phyloP scores from a whole-genome alignment of 805 yeast species.

The Wilhelminamyces savonicus region DNA sequence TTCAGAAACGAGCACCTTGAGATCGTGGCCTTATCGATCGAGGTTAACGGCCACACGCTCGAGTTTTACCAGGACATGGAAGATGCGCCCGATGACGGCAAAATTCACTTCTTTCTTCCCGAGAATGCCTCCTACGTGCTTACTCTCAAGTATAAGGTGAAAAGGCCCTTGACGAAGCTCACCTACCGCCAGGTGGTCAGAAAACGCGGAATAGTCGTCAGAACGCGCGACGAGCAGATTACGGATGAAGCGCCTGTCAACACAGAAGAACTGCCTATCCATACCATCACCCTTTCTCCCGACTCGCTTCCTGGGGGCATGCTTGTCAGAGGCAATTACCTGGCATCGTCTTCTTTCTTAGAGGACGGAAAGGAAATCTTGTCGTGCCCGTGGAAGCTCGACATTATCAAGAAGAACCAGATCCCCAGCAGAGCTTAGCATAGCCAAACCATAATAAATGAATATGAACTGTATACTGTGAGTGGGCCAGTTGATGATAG shows the following conservation, averaged over 20 bases:
- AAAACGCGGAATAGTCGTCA: constrained; percentile 20
- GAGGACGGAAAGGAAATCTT: constrained; percentile 12
- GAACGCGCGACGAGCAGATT: constrained; percentile 12
- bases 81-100: constrained; percentile 16
- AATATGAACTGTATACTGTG: no score
- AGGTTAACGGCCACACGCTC: constrained; percentile 23
- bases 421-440: constrained; percentile 7
- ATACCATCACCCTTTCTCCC: constrained; percentile 15
- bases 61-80: no score
- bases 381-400: constrained; percentile 12
- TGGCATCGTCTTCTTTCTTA: constrained; percentile 15
- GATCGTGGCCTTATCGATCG: constrained; percentile 18
- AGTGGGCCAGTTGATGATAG: no score
- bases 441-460: no score
- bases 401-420: constrained; percentile 12
- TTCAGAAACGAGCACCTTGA: constrained; percentile 18
- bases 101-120: constrained; percentile 18
- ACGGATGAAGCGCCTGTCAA: constrained; percentile 9
- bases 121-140: constrained; percentile 18
- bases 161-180: constrained; percentile 13
- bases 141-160: constrained; percentile 17
- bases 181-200: constrained; percentile 22
- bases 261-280: constrained; percentile 8
- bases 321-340: constrained; percentile 20
- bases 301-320: constrained; percentile 26